A percentile compares a stretch with the other conserved stretches of the same genome.
These are phyloP conservation scores for Ceratocystis albifundus DNA, from an alignment of 2,329 filamentous ascomycete genomes.

Conservation along the genomic window DNA sequence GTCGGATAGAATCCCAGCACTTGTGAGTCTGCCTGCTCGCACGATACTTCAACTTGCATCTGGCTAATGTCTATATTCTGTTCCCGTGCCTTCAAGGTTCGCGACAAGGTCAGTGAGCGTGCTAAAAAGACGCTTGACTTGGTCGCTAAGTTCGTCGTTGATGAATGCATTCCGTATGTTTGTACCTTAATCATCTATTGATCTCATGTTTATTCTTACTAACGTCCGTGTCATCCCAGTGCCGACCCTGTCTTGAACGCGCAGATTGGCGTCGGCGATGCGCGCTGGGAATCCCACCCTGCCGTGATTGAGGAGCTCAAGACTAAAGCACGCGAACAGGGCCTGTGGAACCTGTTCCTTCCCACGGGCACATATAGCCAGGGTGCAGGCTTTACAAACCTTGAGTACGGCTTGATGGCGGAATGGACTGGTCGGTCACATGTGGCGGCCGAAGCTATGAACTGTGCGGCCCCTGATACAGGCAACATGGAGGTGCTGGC, in stretches of 20 bases:
- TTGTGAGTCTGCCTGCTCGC: constrained; percentile 11
- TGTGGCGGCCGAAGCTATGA: constrained; percentile 73
- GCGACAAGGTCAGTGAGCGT: constrained; percentile 61
- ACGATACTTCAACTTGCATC: not conserved
- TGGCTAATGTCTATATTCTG: not conserved
- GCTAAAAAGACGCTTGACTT: constrained; percentile 75
- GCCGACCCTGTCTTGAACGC: constrained; percentile 71
- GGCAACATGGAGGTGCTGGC: constrained; percentile 93
- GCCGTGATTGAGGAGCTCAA: constrained; percentile 81
- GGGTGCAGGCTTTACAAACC: constrained; percentile 84
- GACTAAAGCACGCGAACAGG: constrained; percentile 65
- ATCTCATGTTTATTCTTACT: not conserved
- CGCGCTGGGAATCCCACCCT: constrained; percentile 72
- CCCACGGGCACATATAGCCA: constrained; percentile 91
- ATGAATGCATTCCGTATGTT: constrained; percentile 75
- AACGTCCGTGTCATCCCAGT: constrained; percentile 30
- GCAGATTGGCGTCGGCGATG: constrained; percentile 63
- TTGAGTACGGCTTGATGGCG: constrained; percentile 97
- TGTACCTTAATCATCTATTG: constrained; percentile 4
- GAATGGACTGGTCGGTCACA: constrained; percentile 84
- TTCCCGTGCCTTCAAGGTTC: constrained; percentile 32
- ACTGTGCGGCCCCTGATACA: constrained; percentile 83
- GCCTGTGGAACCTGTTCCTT: constrained; percentile 97
- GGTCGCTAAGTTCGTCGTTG: constrained; percentile 92
- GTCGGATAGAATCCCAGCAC: constrained; percentile 20